Evolutionary conservation across 1,139 yeast genomes (phyloP).

Genomic region (Blastobotrys petasosporus): DNA sequence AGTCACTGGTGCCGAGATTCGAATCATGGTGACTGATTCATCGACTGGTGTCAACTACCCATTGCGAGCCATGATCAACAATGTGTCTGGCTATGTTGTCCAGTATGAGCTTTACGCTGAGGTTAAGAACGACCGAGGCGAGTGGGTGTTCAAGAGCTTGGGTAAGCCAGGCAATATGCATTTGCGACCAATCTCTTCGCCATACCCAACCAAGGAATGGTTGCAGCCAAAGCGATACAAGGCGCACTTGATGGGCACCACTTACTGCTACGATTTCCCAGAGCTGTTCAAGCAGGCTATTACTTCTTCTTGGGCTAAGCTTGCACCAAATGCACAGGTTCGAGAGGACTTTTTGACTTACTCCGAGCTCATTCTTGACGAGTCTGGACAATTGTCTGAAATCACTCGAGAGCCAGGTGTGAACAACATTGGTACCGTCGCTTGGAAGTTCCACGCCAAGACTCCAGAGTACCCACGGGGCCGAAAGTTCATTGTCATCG

Average conservation of each 20-base stretch:
- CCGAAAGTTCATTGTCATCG: slow-evolving; percentile 85
- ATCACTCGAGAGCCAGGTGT: slow-evolving; percentile 95
- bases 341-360: slow-evolving; percentile 77
- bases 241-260: slow-evolving; percentile 97
- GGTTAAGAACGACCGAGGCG: slow-evolving; percentile 84
- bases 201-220: slow-evolving; percentile 96
- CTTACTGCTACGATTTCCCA: slow-evolving; percentile 97
- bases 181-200: slow-evolving; percentile 88
- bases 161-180: slow-evolving; percentile 91
- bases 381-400: slow-evolving; percentile 68
- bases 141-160: slow-evolving; percentile 93
- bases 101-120: slow-evolving; percentile 93
- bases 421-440: slow-evolving; percentile 95
- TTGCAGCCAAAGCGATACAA: slow-evolving; percentile 97
- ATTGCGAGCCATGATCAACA: slow-evolving; percentile 90
- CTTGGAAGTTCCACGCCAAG: slow-evolving; percentile 82
- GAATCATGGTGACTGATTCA: slow-evolving; percentile 92
- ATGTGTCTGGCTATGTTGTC: slow-evolving; percentile 95
- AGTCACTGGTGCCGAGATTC: slow-evolving; percentile 94
- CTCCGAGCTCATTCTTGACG: slow-evolving; percentile 76
- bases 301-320: slow-evolving; percentile 73
- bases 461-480: slow-evolving; percentile 98
- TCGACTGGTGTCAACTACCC: slow-evolving; percentile 86
- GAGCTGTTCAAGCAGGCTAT: slow-evolving; percentile 95
- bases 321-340: slow-evolving; percentile 39